Evolutionary conservation across 352 stramenopile genomes (phyloP).

Genomic region (Phytopythium helicoides): DNA sequence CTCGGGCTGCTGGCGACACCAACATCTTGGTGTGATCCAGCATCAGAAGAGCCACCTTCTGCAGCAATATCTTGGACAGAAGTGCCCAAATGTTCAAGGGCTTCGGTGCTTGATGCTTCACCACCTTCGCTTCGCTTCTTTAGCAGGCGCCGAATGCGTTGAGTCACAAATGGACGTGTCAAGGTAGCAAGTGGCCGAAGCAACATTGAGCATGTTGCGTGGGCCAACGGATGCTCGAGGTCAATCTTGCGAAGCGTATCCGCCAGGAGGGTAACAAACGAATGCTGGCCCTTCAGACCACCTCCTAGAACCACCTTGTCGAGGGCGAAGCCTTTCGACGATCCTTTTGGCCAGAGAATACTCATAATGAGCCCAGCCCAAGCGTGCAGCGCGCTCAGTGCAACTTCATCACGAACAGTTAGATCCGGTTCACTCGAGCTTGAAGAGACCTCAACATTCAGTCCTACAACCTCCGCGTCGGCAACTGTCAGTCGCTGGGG

Average conservation of each 20-base stretch:
- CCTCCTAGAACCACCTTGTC: constrained; percentile 75
- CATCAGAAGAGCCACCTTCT: too few relatives aligned
- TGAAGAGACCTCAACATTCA: not conserved
- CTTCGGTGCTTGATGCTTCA: not conserved
- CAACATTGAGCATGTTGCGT: constrained; percentile 75
- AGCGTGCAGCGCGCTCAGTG: constrained; percentile 75
- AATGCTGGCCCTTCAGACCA: constrained; percentile 67
- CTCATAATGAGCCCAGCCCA: constrained; percentile 87
- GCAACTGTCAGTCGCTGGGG: constrained; percentile 15
- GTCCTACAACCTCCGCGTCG: not conserved
- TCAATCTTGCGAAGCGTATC: constrained; percentile 78
- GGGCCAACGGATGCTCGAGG: constrained; percentile 70
- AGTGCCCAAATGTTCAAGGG: too few relatives aligned
- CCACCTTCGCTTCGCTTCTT: constrained; percentile 44
- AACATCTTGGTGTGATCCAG: too few relatives aligned
- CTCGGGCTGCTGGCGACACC: too few relatives aligned
- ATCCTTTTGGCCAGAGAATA: constrained; percentile 81
- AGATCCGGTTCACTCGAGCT: constrained; percentile 23
- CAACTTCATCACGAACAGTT: constrained; percentile 59
- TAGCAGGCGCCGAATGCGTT: constrained; percentile 60
- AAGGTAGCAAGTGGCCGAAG: constrained; percentile 77
- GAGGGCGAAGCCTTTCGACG: constrained; percentile 74
- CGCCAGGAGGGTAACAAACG: constrained; percentile 73
- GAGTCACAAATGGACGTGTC: constrained; percentile 77
- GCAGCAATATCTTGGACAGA: too few relatives aligned